Evolutionary conservation across 495 filamentous ascomycete species (phyloP).

Genomic region (Penicillium mononematosum): DNA sequence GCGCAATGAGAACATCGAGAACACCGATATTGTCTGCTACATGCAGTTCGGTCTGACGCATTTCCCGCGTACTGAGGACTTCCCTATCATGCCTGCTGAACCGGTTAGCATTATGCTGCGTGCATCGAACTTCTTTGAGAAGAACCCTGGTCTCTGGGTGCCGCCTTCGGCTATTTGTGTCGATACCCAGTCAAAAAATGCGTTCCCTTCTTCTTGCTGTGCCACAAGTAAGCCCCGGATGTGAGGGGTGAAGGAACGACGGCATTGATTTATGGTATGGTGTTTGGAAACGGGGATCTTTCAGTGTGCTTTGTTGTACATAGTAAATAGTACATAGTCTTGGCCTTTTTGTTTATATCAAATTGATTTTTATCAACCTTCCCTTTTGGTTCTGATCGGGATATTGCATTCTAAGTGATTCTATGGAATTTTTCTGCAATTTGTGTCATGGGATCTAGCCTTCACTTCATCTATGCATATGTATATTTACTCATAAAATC

Average conservation of each 20-base stretch:
- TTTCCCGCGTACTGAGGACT: slow-evolving; percentile 57
- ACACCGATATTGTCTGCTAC: slow-evolving; percentile 56
- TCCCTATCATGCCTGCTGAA: slow-evolving; percentile 71
- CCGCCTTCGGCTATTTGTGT: slow-evolving; percentile 49
- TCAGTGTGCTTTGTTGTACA: neutral
- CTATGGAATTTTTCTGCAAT: neutral
- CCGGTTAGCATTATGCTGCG: slow-evolving; percentile 64
- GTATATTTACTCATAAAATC: neutral
- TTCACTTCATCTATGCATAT: neutral
- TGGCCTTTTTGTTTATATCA: neutral
- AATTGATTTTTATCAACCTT: neutral
- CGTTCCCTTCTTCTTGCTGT: slow-evolving; percentile 30
- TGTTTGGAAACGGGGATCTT: neutral
- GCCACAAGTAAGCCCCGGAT: slow-evolving; percentile 13
- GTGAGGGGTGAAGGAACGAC: neutral
- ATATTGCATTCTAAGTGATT: neutral
- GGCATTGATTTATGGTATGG: neutral
- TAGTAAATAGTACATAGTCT: slow-evolving; percentile 8
- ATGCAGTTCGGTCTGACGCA: slow-evolving; percentile 61
- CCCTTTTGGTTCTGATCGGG: neutral
- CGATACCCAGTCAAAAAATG: slow-evolving; percentile 29
- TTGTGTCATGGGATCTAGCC: neutral
- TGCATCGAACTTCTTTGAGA: slow-evolving; percentile 67
- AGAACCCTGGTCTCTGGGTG: slow-evolving; percentile 70
- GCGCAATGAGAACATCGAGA: slow-evolving; percentile 51